Percentiles rank a stretch among this genome's conserved stretches.
Evolutionary conservation across 805 yeast species (phyloP).

Genomic region (Ogataea siamensis): DNA sequence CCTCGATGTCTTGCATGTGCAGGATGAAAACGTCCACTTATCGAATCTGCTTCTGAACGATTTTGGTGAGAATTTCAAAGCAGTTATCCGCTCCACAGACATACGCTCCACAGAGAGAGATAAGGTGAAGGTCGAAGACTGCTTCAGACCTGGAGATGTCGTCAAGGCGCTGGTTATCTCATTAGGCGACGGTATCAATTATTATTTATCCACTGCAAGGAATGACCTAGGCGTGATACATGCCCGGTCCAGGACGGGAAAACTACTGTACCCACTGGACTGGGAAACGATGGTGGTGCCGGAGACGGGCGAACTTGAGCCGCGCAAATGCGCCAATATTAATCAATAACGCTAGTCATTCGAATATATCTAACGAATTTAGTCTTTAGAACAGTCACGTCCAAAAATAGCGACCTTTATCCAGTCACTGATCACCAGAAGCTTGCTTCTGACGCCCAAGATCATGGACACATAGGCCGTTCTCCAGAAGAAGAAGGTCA

Average conservation of each 20-base stretch:
- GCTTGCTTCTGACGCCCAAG: conserved; percentile 80
- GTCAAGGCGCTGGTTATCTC: conserved; percentile 82
- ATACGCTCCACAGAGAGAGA: conserved; percentile 90
- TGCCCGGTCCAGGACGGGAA: conserved; percentile 72
- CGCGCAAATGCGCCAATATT: conserved; percentile 82
- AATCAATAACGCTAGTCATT: conserved; percentile 6
- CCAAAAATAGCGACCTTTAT: conserved; percentile 81
- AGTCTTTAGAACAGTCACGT: conserved; percentile 88
- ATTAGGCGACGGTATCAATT: conserved; percentile 90
- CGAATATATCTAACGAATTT: conserved; percentile 6
- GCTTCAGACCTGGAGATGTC: conserved; percentile 90
- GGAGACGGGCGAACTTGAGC: conserved; percentile 68
- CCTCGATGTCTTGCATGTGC: conserved; percentile 61
- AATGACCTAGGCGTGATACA: conserved; percentile 93
- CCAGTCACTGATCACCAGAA: conserved; percentile 87
- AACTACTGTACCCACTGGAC: conserved; percentile 81
- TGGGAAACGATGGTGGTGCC: conserved; percentile 94
- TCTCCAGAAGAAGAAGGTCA: conserved; percentile 92
- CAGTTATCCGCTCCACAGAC: conserved; percentile 82
- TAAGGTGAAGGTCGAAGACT: conserved; percentile 70
- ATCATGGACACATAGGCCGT: conserved; percentile 91
- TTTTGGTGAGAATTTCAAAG: conserved; percentile 86
- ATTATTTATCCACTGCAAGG: conserved; percentile 83
- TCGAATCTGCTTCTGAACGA: conserved; percentile 42
- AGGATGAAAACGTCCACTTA: conserved; percentile 12